Base-by-base conservation (phyloP, 371 early-diverging fungal species). In the Sporodiniella umbellata region DNA sequence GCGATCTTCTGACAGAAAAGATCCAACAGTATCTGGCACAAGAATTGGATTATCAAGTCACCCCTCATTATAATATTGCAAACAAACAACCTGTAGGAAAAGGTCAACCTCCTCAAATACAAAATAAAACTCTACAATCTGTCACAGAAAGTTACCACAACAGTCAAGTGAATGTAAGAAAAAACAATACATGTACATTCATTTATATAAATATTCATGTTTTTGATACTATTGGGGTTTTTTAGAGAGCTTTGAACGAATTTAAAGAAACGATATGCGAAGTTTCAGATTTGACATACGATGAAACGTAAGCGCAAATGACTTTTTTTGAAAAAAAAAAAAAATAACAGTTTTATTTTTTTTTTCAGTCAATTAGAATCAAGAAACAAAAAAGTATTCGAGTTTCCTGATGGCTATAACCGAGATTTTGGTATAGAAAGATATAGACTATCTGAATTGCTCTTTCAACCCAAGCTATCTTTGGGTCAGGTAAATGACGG, bases 391-490 rank as follows among this genome's bases (percentile, higher is more conserved):
- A 90, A 89, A 54, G 77, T 89, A 22, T 95, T 86, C 57, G 99
- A 99, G 71, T 94, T 99, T 54, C 92, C 96, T 26, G 89, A 93
- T 57, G 99, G 99, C 17, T 97, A 87, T 70, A 95, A 94, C 62
- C 70, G 80, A 53, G 65, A 78, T 14, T 89, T 93, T 68, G 92
- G 90, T 21, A 53, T 78, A 6, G 88, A 92, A 47, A 82, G 99
- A 19, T 96, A 84, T 64, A 75, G 76, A 49, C 56, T 85, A 8
- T 88, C 93, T 1, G 99, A 98, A 64, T 75, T 86, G 14, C 64
- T 98, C 50, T 97, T 95, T 68, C 31, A 47, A 58, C 21, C 53
- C 48, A 23, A 14, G 23, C 6, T 35, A 54, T 42, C 42, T 43
- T 30, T 46, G 7, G 31, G 31, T 12, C 31, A 31, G 12, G 31